Conservation (phyloP, 768 basidiomycete genomes). For the Boletellus ananiceps region DNA sequence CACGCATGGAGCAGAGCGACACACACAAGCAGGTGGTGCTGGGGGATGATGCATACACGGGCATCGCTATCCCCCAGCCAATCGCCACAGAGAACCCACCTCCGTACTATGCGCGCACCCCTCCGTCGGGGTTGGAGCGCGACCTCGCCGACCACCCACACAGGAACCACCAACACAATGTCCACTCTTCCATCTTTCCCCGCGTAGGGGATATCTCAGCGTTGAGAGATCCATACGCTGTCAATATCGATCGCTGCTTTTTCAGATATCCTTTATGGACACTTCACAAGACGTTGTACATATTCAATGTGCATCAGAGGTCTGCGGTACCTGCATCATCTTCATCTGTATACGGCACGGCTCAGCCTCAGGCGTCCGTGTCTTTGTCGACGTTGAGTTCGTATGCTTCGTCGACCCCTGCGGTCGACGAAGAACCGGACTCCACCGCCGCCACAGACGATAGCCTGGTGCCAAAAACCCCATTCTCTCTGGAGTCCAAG, state of each 20-base stretch:
- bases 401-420: conserved; percentile 12
- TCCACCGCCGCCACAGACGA: conserved; percentile 53
- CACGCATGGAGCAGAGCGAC: conserved; percentile 8
- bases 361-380: conserved; percentile 5
- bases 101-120: conserved; percentile 18
- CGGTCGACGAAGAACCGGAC: conserved; percentile 45
- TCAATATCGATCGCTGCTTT: conserved; percentile 56
- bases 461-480: conserved; percentile 7
- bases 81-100: conserved; percentile 3
- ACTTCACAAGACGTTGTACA: conserved; percentile 61
- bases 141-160: conserved; percentile 15
- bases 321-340: neutral
- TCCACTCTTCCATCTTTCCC: conserved; percentile 41
- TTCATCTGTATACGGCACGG: conserved; percentile 15
- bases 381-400: conserved; percentile 20
- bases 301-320: conserved; percentile 49
- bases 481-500: neutral
- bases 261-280: conserved; percentile 58
- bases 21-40: neutral
- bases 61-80: conserved; percentile 12
- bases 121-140: conserved; percentile 31
- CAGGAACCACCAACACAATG: conserved; percentile 10
- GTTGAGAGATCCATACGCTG: conserved; percentile 53
- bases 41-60: conserved; percentile 26
- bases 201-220: conserved; percentile 58